These are phyloP conservation scores for Botrytis galanthina DNA, from an alignment of 2,329 filamentous ascomycete genomes.

Conservation along the genomic window DNA sequence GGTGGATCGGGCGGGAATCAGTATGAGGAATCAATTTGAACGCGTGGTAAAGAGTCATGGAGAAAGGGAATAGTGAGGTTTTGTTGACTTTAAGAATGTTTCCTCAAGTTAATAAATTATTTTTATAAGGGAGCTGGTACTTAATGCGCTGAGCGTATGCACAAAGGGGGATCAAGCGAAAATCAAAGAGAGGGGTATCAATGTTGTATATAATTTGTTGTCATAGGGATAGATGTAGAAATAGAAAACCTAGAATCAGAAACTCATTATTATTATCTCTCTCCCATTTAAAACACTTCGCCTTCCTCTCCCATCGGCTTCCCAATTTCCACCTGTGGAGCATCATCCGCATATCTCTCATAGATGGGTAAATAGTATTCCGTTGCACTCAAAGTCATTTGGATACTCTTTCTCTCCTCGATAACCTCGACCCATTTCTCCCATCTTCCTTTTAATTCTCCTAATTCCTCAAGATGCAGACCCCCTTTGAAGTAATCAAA, in stretches of 20 bases:
- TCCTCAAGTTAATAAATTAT: not conserved
- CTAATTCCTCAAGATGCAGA: constrained; percentile 46
- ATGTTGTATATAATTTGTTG: not conserved
- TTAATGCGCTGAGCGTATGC: not conserved
- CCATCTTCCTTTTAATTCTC: constrained; percentile 63
- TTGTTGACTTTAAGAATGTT: not conserved
- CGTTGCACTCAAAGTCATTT: constrained; percentile 65
- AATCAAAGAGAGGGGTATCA: not conserved
- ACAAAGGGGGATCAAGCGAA: not conserved
- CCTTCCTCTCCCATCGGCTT: constrained; percentile 62
- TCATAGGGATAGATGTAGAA: not conserved
- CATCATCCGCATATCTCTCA: constrained; percentile 63
- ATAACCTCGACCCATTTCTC: constrained; percentile 61
- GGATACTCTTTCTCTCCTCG: constrained; percentile 58
- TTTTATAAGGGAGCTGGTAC: not conserved
- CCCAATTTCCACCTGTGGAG: constrained; percentile 58
- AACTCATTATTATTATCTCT: not conserved
- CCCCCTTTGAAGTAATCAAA: constrained; percentile 74
- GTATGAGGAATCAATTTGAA: not conserved
- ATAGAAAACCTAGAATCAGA: not conserved
- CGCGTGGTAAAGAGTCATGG: not conserved
- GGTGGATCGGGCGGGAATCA: not conserved
- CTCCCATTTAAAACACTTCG: constrained; percentile 51
- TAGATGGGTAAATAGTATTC: constrained; percentile 69
- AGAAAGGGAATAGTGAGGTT: not conserved